A percentile compares a stretch with the other conserved stretches of the same genome.
phyloP scores from a whole-genome alignment of 352 stramenopile genomes.

The Globisporangium orthogonon region DNA sequence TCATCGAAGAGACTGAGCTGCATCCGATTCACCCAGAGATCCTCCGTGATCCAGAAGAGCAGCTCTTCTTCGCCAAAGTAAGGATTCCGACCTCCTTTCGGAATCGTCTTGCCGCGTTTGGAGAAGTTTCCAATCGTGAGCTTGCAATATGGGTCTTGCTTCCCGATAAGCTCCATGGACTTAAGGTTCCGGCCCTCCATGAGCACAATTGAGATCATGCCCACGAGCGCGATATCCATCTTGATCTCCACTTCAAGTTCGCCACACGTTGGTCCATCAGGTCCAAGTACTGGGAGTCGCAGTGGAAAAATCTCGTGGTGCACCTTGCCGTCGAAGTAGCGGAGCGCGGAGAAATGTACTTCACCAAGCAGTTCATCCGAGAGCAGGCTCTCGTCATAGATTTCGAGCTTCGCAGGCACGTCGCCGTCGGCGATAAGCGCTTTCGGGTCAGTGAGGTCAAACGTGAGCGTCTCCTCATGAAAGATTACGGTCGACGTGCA shows the following conservation, averaged over 20 bases:
- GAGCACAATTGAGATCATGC: constrained; percentile 82
- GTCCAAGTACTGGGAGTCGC: constrained; percentile 20
- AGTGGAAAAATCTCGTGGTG: constrained; percentile 61
- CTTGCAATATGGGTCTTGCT: constrained; percentile 90
- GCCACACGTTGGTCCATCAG: constrained; percentile 20
- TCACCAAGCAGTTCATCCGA: constrained; percentile 82
- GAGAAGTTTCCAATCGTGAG: constrained; percentile 61
- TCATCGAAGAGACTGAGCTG: constrained; percentile 78
- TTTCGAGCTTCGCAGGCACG: constrained; percentile 61
- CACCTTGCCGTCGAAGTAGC: constrained; percentile 66
- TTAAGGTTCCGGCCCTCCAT: constrained; percentile 88
- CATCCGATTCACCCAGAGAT: constrained; percentile 85
- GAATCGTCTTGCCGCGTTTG: constrained; percentile 68
- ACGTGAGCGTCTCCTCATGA: constrained; percentile 74
- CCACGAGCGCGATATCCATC: constrained; percentile 66
- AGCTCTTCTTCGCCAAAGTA: constrained; percentile 91
- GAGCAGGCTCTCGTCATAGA: constrained; percentile 87
- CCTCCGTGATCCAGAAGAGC: constrained; percentile 88
- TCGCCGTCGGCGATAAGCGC: constrained; percentile 68
- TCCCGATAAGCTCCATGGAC: constrained; percentile 87
- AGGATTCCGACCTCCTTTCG: constrained; percentile 81
- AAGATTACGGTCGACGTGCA: constrained; percentile 74
- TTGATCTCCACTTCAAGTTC: constrained; percentile 70
- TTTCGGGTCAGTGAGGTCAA: constrained; percentile 78
- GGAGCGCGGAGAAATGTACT: constrained; percentile 60